phyloP scores from a whole-genome alignment of 2,329 filamentous ascomycete species.

The Claviceps arundinis region DNA sequence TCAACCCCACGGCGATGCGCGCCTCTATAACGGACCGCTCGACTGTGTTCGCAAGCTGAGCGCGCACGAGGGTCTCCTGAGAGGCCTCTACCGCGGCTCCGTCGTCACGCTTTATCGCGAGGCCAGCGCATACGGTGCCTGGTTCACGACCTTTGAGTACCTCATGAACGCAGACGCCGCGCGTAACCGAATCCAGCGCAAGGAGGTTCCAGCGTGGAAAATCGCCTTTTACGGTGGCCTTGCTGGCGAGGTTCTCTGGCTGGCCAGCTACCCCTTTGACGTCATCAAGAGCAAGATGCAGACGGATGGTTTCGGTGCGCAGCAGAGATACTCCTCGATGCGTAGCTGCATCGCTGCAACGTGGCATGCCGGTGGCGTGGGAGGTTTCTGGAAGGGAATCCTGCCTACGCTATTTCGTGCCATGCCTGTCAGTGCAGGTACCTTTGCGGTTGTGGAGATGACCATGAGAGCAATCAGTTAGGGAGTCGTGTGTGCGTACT shows the following conservation, averaged over 20 bases:
- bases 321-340: constrained; percentile 68
- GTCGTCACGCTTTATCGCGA: constrained; percentile 78
- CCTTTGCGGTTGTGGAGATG: constrained; percentile 72
- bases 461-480: constrained; percentile 48
- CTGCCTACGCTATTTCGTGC: constrained; percentile 82
- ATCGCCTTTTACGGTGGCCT: constrained; percentile 86
- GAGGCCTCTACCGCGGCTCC: constrained; percentile 75
- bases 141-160: constrained; percentile 93
- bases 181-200: constrained; percentile 61
- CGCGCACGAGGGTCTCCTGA: constrained; percentile 46
- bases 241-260: constrained; percentile 87
- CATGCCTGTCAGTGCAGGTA: constrained; percentile 96
- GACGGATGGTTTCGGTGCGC: constrained; percentile 73
- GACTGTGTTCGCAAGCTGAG: constrained; percentile 85
- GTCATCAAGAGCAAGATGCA: constrained; percentile 99
- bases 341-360: constrained; percentile 79
- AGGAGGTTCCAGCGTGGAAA: constrained; percentile 70
- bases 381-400: constrained; percentile 91
- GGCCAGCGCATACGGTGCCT: constrained; percentile 86
- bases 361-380: constrained; percentile 59
- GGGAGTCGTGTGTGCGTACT: not conserved
- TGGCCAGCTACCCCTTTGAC: constrained; percentile 88
- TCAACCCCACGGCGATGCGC: constrained; percentile 72
- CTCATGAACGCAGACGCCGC: constrained; percentile 83
- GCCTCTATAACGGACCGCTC: constrained; percentile 70